These are phyloP conservation scores for Acanthamoeba healyi DNA, from an alignment of 208 protist species.

Conservation along the genomic window DNA sequence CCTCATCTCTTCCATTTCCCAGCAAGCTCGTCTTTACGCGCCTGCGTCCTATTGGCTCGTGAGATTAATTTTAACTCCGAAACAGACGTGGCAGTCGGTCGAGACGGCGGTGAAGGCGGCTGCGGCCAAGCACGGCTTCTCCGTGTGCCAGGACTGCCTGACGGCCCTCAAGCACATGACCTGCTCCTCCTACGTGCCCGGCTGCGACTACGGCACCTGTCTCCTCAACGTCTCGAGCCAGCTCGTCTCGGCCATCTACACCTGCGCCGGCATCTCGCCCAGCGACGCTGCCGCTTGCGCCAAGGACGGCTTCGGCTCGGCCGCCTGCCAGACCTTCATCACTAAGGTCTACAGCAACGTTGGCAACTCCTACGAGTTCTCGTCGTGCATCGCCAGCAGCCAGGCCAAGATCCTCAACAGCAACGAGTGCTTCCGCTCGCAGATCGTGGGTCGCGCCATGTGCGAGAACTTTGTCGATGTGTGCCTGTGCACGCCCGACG, in stretches of 20 bases:
- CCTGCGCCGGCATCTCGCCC: not conserved
- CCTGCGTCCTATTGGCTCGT: too few species aligned
- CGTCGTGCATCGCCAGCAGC: not conserved
- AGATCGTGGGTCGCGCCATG: not conserved
- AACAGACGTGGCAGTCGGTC: not conserved
- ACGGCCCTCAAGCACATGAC: constrained; percentile 11
- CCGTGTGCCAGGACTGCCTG: not conserved
- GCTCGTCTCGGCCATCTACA: not conserved
- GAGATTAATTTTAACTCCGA: too few species aligned
- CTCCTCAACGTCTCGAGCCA: not conserved
- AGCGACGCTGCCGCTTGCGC: not conserved
- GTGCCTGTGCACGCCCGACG: not conserved
- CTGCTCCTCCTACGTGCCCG: not conserved
- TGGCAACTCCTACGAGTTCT: not conserved
- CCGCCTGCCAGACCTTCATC: not conserved
- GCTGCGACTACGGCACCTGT: not conserved
- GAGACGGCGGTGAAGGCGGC: not conserved
- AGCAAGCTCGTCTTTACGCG: not conserved
- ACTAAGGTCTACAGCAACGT: not conserved
- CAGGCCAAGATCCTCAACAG: not conserved
- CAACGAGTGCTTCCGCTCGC: not conserved
- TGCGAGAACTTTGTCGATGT: constrained; percentile 4
- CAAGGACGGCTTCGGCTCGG: not conserved
- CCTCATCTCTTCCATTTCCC: too few species aligned
- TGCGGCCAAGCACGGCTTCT: not conserved